Base-by-base conservation (phyloP, 2,329 filamentous ascomycete species). In the Scolecobasidium constrictum region DNA sequence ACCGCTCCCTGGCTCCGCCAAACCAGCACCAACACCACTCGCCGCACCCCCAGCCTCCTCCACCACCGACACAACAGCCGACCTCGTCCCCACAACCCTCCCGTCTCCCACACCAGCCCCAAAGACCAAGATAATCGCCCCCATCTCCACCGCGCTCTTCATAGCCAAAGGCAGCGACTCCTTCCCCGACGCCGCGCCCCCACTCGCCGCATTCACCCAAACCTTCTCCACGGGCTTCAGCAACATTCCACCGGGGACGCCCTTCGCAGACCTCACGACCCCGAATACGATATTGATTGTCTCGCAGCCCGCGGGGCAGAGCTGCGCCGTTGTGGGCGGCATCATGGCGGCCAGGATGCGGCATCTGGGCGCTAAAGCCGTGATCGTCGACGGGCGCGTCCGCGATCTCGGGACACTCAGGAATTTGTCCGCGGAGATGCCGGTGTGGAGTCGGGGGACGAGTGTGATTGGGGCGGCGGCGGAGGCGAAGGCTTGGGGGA, bases 311-410 rank as follows among this genome's bases (percentile, higher is more conserved):
- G 53, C 65, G 0, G 69, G 67, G 1, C 81, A 86, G 56, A 70
- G 69, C 40, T 85, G 83, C 59, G 83, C 83, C 4, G 71, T 84
- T 5, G 71, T 84, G 4, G 83, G 83, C n/a, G 83, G 83, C 15
- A 84, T 87, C 49, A 83, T 86, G 73, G 83, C 80, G 4, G 65
- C 73, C 21, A 68, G 83, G 16, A 82, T 86, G 72, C 76, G 77
- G 52, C 57, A 71, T 12, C 66, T 79, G 9, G 73, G 74, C 12
- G 74, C 73, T 15, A 66, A 67, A 49, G 81, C 71, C 3, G 70
- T 81, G 9, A 62, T 86, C n/a, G 77, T 85, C 5, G 71, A 77
- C 50, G 83, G 83, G 1, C 65, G 82, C 31, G 73, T 81, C 4
- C 68, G 83, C 47, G 83, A 87, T 62, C 52, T 86, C 15, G 63